phyloP scores from a whole-genome alignment of 169 alveolate genomes.

The Plasmodium coatneyi region DNA sequence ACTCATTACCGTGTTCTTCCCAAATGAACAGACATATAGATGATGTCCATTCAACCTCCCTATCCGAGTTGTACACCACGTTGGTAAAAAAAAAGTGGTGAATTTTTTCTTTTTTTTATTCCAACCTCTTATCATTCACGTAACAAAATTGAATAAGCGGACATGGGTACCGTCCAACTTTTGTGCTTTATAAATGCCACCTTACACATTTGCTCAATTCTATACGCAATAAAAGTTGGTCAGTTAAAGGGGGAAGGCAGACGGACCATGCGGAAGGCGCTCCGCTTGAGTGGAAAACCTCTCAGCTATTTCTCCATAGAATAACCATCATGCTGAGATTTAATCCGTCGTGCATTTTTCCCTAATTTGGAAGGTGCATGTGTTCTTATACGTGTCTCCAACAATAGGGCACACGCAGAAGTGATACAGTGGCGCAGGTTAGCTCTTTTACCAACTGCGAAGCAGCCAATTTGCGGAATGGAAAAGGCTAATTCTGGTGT shows the following conservation, averaged over 20 bases:
- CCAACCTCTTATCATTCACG: neutral
- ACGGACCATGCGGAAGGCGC: neutral
- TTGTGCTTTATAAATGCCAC: neutral
- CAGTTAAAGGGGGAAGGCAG: neutral
- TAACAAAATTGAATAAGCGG: neutral
- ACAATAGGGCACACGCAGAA: neutral
- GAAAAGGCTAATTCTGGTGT: neutral
- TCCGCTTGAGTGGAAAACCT: neutral
- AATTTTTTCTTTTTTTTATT: too few relatives aligned
- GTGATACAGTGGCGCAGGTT: neutral
- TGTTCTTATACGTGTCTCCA: neutral
- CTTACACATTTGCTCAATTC: neutral
- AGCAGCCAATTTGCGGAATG: neutral
- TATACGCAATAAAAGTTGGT: neutral
- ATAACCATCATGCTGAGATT: neutral
- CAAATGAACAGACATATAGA: neutral
- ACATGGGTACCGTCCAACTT: neutral
- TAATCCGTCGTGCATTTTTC: neutral
- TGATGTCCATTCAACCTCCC: neutral
- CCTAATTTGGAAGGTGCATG: neutral
- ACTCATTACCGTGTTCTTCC: neutral
- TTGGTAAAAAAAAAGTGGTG: neutral
- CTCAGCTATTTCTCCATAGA: neutral
- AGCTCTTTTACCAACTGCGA: neutral
- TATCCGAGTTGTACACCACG: neutral